Percentiles rank a stretch among this genome's conserved stretches.
Evolutionary conservation across 1,139 yeast genomes (phyloP).

Genomic region (Kodamaea sp.): DNA sequence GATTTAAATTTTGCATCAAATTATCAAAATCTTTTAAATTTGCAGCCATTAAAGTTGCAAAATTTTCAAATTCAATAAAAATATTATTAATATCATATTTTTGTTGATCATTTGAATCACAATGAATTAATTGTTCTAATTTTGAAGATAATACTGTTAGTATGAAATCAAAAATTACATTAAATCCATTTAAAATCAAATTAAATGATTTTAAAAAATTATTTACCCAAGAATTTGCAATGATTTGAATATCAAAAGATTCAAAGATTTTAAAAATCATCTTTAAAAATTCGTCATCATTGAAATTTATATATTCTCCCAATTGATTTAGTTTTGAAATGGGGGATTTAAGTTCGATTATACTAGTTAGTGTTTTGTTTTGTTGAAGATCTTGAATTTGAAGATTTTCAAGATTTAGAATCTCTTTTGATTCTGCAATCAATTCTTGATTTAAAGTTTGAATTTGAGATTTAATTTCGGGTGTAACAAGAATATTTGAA

Average conservation of each 20-base stretch:
- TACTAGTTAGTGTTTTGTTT: constrained; percentile 14
- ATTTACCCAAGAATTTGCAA: constrained; percentile 21
- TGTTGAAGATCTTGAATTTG: constrained; percentile 13
- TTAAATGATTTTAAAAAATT: constrained; percentile 17
- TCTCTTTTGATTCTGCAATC: constrained; percentile 18
- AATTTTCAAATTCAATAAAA: constrained; percentile 13
- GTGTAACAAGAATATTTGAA: constrained; percentile 15
- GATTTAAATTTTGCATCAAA: not conserved
- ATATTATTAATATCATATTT: constrained; percentile 18
- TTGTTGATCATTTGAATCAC: constrained; percentile 16
- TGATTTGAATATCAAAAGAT: constrained; percentile 18
- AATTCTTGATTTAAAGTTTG: constrained; percentile 25
- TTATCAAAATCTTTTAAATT: constrained; percentile 2
- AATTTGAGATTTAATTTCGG: constrained; percentile 22
- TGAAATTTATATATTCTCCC: constrained; percentile 26
- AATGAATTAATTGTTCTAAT: constrained; percentile 29
- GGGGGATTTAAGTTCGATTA: constrained; percentile 17
- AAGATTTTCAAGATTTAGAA: constrained; percentile 9
- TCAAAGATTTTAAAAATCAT: constrained; percentile 15
- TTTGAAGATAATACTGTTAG: constrained; percentile 32
- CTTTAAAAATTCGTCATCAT: constrained; percentile 1
- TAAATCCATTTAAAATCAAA: constrained; percentile 16
- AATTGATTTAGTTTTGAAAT: constrained; percentile 26
- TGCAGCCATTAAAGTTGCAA: not conserved
- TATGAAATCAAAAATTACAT: constrained; percentile 22